Base-by-base conservation (phyloP, 805 yeast species). In the Candida hispaniensis region DNA sequence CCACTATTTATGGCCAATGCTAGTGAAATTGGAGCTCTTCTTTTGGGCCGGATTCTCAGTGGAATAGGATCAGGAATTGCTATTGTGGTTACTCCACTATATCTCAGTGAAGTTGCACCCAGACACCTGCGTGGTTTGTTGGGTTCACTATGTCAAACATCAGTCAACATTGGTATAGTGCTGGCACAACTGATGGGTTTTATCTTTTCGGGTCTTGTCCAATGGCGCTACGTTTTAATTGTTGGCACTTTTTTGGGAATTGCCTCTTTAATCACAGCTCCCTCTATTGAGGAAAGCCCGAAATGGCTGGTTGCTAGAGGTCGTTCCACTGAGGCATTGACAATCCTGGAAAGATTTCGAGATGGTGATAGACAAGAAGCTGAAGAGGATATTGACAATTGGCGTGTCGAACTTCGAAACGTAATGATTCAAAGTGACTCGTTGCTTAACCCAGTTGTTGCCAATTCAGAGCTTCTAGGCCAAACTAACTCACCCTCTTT, bases 31-130 rank as follows among this genome's bases (percentile, higher is more conserved):
- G 4, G 33, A 3, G 42, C 50, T 1, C 54, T 88, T 42, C 48
- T 72, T 8, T 4, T 69, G 9, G 96, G 96, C 0, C 66, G 98
- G 40, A 66, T 83, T 38, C 47, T 81, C 4, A 70, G 81, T 12
- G 98, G 98, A 0, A 30, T 83, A 2, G 93, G 80, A 2, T 93
- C 95, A 6, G 98, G 98, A 4, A 64, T 75, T 8, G 77, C 88
- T 1, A 68, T 91, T 40, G 97, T 91, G 3, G 73, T 80, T 11
- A 78, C 85, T 0, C 93, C 97, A 0, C 55, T 91, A 41, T 75
- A 73, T 45, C 72, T 91, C 47, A 78, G 75, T 51, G 94, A 85
- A 56, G 67, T 85, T 7, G 63, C 91, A 6, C 95, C 96, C 0
- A 55, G 64, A 1, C 61, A 61, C 4, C 57, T 69, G 42, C 70